Evolutionary conservation across 805 yeast species (phyloP).

Genomic region (Kazachstania africana): DNA sequence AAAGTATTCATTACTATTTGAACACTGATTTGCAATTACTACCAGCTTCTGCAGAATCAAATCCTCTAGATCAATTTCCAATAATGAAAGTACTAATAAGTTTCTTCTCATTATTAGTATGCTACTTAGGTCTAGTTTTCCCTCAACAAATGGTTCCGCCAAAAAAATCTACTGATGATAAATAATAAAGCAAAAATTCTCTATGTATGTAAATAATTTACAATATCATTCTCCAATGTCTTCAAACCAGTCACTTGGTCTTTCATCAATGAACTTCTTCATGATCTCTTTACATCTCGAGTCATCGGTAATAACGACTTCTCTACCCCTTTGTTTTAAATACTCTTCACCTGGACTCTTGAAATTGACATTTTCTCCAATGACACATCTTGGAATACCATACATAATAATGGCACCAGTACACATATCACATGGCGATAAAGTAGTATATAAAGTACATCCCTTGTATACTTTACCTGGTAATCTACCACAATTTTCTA

Average conservation of each 20-base stretch:
- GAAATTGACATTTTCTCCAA: conserved; percentile 82
- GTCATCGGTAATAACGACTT: conserved; percentile 50
- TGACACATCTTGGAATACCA: conserved; percentile 75
- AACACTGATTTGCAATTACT: too few relatives aligned
- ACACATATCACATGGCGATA: conserved; percentile 93
- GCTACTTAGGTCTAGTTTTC: conserved; percentile 42
- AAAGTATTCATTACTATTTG: conserved; percentile 30
- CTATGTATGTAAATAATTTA: not conserved
- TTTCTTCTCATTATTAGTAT: conserved; percentile 36
- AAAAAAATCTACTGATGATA: not conserved
- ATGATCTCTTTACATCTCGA: conserved; percentile 57
- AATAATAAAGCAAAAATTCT: not conserved
- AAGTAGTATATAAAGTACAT: conserved; percentile 84
- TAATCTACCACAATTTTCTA: conserved; percentile 85
- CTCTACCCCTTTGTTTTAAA: conserved; percentile 55
- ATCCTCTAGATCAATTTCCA: conserved; percentile 31
- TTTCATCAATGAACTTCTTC: conserved; percentile 65
- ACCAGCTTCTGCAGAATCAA: conserved; percentile 15
- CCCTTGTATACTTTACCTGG: conserved; percentile 67
- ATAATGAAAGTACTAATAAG: conserved; percentile 33
- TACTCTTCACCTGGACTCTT: conserved; percentile 69
- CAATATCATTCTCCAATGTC: conserved; percentile 47
- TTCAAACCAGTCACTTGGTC: conserved; percentile 72
- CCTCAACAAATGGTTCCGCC: conserved; percentile 20
- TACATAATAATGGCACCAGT: conserved; percentile 86